Conservation (phyloP, 441 rosid genomes). For the Hura crepitans region DNA sequence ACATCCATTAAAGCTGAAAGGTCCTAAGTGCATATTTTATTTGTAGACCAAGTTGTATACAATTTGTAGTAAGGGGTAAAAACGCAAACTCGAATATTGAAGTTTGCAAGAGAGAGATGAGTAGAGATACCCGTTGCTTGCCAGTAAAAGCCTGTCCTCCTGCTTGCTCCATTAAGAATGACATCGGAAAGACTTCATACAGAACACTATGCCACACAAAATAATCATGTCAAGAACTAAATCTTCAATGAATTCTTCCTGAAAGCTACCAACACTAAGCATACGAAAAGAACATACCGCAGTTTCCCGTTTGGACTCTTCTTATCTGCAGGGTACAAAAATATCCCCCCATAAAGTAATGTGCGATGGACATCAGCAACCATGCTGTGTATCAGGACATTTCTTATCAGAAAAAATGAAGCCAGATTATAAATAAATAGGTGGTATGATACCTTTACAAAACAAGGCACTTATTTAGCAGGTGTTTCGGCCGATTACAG, state of each 20-base stretch:
- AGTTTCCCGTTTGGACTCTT: slow-evolving; percentile 89
- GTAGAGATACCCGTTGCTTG: slow-evolving; percentile 57
- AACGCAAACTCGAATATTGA: no score
- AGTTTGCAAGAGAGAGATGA: neutral
- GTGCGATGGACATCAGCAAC: slow-evolving; percentile 98
- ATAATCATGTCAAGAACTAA: neutral
- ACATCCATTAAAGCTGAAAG: no score
- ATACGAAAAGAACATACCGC: slow-evolving; percentile 51
- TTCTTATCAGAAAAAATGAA: slow-evolving; percentile 18
- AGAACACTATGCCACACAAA: slow-evolving; percentile 54
- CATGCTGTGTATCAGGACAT: slow-evolving; percentile 51
- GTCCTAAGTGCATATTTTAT: no score
- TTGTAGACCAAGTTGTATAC: no score
- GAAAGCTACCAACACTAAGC: neutral
- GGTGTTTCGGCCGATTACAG: neutral
- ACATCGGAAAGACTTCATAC: slow-evolving; percentile 97
- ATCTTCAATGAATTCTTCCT: neutral
- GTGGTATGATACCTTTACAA: neutral
- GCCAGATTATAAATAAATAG: neutral
- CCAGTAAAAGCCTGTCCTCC: slow-evolving; percentile 97
- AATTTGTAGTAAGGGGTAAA: no score
- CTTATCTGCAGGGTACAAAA: slow-evolving; percentile 97
- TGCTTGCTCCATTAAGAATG: slow-evolving; percentile 95
- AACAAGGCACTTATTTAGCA: neutral
- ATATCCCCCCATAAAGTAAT: slow-evolving; percentile 87